These are phyloP conservation scores for Cucurbita argyrosperma DNA, from an alignment of 306 rosid species.

Conservation along the genomic window DNA sequence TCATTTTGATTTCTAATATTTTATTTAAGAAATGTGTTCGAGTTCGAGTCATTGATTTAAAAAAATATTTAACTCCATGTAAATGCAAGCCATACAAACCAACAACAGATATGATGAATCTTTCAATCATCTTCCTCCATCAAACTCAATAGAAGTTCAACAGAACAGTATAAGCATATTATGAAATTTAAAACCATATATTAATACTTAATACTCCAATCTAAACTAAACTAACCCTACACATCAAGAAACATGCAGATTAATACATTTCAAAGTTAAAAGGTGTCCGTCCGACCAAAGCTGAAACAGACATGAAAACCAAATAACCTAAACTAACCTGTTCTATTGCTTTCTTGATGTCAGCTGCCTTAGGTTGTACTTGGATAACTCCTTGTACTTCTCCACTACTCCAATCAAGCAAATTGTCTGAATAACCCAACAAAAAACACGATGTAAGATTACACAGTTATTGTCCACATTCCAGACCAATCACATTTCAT, in stretches of 20 bases:
- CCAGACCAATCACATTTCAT: neutral
- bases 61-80: too few species aligned
- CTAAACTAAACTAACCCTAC: neutral
- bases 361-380: conserved; percentile 89
- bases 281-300: neutral
- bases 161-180: too few species aligned
- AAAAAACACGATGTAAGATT: neutral
- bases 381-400: conserved; percentile 66
- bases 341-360: conserved; percentile 38
- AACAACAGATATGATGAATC: too few species aligned
- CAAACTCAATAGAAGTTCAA: too few species aligned
- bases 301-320: neutral
- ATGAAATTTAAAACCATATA: too few species aligned
- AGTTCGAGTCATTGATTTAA: too few species aligned
- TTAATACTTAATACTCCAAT: too few species aligned
- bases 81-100: too few species aligned
- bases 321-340: conserved; percentile 2
- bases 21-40: too few species aligned
- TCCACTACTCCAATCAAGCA: conserved; percentile 83
- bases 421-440: conserved; percentile 44
- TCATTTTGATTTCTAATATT: too few species aligned
- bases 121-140: too few species aligned
- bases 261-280: neutral
- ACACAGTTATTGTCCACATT: neutral
- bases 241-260: neutral